Percentiles rank a stretch among this genome's conserved stretches.
Conservation (phyloP, 2,329 filamentous ascomycete genomes). For the Claviceps spartinae region DNA sequence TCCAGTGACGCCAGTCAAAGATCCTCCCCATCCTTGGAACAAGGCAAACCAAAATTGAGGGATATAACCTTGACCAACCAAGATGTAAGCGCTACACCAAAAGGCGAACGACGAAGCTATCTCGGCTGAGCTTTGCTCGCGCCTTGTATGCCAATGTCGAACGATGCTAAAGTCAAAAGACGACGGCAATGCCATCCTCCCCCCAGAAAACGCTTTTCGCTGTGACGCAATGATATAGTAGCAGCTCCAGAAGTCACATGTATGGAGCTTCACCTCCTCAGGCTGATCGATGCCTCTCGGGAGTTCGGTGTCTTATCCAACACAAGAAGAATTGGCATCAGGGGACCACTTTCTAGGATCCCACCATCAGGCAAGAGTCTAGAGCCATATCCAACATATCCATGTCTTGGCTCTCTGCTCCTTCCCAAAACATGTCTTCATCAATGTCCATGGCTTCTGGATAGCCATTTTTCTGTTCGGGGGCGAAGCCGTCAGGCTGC, state of each 20-base stretch:
- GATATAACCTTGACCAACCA: background rate
- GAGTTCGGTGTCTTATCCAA: background rate
- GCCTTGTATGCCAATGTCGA: constrained; percentile 1
- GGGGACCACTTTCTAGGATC: constrained; percentile 15
- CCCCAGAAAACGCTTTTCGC: background rate
- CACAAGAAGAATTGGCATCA: background rate
- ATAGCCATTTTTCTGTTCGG: constrained; percentile 33
- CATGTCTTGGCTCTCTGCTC: constrained; percentile 37
- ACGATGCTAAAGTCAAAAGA: constrained; percentile 4
- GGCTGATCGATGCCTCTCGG: background rate
- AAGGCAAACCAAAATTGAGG: background rate
- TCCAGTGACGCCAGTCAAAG: constrained; percentile 3
- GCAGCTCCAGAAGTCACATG: background rate
- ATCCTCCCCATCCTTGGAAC: background rate
- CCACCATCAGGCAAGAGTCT: constrained; percentile 40
- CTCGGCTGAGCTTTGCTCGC: background rate
- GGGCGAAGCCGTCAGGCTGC: constrained; percentile 13
- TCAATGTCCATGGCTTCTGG: constrained; percentile 48
- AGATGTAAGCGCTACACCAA: background rate
- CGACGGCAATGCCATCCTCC: background rate
- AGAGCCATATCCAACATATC: constrained; percentile 41
- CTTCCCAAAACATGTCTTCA: constrained; percentile 47
- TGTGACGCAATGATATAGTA: background rate
- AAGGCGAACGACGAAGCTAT: background rate
- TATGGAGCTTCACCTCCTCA: background rate